phyloP scores from a whole-genome alignment of 495 filamentous ascomycete genomes.

The Tuber melanosporum region DNA sequence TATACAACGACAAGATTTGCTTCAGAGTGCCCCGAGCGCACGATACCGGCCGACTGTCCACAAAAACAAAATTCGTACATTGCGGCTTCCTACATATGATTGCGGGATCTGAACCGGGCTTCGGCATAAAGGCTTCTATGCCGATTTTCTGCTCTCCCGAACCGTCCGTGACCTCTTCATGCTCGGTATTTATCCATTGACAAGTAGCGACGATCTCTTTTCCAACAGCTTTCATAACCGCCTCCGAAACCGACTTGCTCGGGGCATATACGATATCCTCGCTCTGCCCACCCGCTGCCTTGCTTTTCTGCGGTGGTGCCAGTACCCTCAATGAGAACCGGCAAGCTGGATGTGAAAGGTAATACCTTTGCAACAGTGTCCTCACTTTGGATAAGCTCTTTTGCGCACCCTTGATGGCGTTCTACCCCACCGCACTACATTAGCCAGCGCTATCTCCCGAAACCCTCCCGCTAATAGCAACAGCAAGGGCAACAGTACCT shows the following conservation, averaged over 20 bases:
- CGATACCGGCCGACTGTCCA: slow-evolving; percentile 73
- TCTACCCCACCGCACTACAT: slow-evolving; percentile 41
- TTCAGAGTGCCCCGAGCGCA: slow-evolving; percentile 57
- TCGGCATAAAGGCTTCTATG: slow-evolving; percentile 58
- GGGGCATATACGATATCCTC: slow-evolving; percentile 69
- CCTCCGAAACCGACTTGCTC: slow-evolving; percentile 54
- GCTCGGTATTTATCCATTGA: slow-evolving; percentile 41
- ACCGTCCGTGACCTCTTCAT: slow-evolving; percentile 15
- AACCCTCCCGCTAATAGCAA: background rate
- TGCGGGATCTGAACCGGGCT: slow-evolving; percentile 47
- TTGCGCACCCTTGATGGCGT: slow-evolving; percentile 53
- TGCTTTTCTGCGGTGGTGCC: slow-evolving; percentile 13
- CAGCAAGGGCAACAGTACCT: slow-evolving; percentile 22
- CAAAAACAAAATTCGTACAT: slow-evolving; percentile 53
- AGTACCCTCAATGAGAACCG: slow-evolving; percentile 63
- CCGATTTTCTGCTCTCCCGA: slow-evolving; percentile 1
- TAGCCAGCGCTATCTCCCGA: slow-evolving; percentile 2
- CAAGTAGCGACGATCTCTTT: slow-evolving; percentile 56
- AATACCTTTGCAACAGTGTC: slow-evolving; percentile 65
- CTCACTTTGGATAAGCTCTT: slow-evolving; percentile 62
- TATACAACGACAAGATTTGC: slow-evolving; percentile 58
- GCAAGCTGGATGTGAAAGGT: slow-evolving; percentile 60
- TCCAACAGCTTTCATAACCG: slow-evolving; percentile 65
- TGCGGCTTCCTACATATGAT: slow-evolving; percentile 56
- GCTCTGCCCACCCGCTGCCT: slow-evolving; percentile 47